These are phyloP conservation scores for Pythium utonaiense DNA, from an alignment of 352 stramenopile species.

Conservation along the genomic window DNA sequence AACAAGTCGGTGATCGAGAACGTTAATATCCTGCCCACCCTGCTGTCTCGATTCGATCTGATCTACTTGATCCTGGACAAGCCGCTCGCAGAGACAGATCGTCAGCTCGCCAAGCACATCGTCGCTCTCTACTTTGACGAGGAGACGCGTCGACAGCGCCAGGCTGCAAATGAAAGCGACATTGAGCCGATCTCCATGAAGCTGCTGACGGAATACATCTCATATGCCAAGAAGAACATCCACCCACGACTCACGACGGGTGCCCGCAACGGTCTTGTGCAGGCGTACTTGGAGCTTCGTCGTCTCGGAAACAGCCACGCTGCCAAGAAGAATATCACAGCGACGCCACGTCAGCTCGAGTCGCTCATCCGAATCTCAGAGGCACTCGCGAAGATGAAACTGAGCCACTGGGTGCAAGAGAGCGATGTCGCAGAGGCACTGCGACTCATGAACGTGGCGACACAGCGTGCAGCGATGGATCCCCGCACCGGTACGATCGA, in stretches of 20 bases:
- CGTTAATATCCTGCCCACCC: slow-evolving; percentile 96
- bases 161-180: slow-evolving; percentile 20
- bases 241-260: slow-evolving; percentile 90
- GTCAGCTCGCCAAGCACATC: slow-evolving; percentile 95
- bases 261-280: slow-evolving; percentile 88
- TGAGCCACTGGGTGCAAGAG: slow-evolving; percentile 61
- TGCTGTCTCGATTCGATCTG: slow-evolving; percentile 98
- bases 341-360: slow-evolving; percentile 97
- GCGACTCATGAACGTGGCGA: slow-evolving; percentile 97
- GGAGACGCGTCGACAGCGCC: slow-evolving; percentile 44
- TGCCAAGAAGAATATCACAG: slow-evolving; percentile 95
- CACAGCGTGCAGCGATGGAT: slow-evolving; percentile 96
- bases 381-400: slow-evolving; percentile 93
- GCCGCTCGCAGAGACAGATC: slow-evolving; percentile 91
- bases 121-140: slow-evolving; percentile 96
- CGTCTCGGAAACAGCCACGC: slow-evolving; percentile 60
- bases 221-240: slow-evolving; percentile 92
- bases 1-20: slow-evolving; percentile 98
- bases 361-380: slow-evolving; percentile 98
- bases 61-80: slow-evolving; percentile 99
- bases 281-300: slow-evolving; percentile 92
- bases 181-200: slow-evolving; percentile 79
- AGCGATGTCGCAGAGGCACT: slow-evolving; percentile 94
- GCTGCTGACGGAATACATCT: slow-evolving; percentile 93
- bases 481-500: slow-evolving; percentile 98